Conservation (phyloP, 768 basidiomycete genomes). For the Suillus decipiens region DNA sequence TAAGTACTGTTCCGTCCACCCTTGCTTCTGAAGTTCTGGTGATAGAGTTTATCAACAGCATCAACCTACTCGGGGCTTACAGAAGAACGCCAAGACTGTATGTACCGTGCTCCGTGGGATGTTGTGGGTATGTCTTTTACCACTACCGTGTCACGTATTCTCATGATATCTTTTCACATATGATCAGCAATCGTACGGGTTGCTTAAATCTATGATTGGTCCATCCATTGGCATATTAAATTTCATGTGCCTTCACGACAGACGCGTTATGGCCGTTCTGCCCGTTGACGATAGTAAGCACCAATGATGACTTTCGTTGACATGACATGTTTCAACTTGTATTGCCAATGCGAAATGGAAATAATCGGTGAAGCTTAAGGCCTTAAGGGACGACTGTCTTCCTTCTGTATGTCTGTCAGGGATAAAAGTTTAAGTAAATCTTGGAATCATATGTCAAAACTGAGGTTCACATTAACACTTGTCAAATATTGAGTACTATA, state of each 20-base stretch:
- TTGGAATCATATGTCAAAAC: neutral
- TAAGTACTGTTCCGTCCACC: neutral
- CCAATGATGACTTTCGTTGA: neutral
- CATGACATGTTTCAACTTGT: neutral
- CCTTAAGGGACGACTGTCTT: neutral
- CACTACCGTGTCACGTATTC: neutral
- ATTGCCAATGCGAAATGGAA: neutral
- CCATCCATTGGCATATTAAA: neutral
- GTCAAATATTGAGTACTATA: neutral
- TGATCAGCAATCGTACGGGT: neutral
- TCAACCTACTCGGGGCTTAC: neutral
- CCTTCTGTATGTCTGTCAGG: neutral
- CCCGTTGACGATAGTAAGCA: neutral
- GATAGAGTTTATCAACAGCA: neutral
- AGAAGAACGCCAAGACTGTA: neutral
- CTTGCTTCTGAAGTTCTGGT: neutral
- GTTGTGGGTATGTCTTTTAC: neutral
- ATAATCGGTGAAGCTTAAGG: neutral
- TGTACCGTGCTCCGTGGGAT: neutral
- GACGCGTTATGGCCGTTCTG: conserved; percentile 1
- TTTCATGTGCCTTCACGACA: conserved; percentile 1
- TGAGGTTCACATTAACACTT: neutral
- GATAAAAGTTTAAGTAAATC: neutral
- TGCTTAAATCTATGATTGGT: neutral
- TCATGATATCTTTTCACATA: neutral